These are phyloP conservation scores for Adenanthera pavonina DNA, from an alignment of 306 rosid species.

Conservation along the genomic window DNA sequence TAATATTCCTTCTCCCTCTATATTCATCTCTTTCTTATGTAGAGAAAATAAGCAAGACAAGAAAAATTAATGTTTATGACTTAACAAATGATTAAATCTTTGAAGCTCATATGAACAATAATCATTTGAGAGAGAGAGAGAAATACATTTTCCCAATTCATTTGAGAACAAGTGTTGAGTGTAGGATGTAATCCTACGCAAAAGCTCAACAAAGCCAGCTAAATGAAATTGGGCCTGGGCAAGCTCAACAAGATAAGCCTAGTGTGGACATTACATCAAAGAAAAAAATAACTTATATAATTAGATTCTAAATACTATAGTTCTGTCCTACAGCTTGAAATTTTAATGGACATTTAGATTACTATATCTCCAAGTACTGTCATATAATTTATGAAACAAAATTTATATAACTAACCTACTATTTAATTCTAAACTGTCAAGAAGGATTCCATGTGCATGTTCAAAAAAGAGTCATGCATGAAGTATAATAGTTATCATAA, in stretches of 20 bases:
- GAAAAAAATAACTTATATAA: too few relatives aligned
- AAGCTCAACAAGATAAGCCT: constrained; percentile 96
- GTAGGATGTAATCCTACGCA: constrained; percentile 88
- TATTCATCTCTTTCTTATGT: neutral
- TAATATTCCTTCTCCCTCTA: constrained; percentile 8
- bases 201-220: constrained; percentile 82
- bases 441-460: too few relatives aligned
- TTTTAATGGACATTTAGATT: too few relatives aligned
- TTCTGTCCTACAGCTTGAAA: too few relatives aligned
- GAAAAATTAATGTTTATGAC: neutral
- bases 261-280: constrained; percentile 84
- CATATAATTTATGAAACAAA: too few relatives aligned
- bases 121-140: neutral
- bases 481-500: too few relatives aligned
- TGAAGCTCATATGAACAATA: neutral
- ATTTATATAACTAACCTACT: too few relatives aligned
- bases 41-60: too few relatives aligned
- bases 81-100: neutral
- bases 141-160: constrained; percentile 76
- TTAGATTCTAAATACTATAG: too few relatives aligned
- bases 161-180: constrained; percentile 77
- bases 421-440: too few relatives aligned
- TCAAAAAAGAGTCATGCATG: too few relatives aligned
- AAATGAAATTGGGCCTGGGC: constrained; percentile 99
- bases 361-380: too few relatives aligned